Evolutionary conservation across 257 asterid species (phyloP), one percentile per base, ranked within the genome.

Genomic region (Plantago major): DNA sequence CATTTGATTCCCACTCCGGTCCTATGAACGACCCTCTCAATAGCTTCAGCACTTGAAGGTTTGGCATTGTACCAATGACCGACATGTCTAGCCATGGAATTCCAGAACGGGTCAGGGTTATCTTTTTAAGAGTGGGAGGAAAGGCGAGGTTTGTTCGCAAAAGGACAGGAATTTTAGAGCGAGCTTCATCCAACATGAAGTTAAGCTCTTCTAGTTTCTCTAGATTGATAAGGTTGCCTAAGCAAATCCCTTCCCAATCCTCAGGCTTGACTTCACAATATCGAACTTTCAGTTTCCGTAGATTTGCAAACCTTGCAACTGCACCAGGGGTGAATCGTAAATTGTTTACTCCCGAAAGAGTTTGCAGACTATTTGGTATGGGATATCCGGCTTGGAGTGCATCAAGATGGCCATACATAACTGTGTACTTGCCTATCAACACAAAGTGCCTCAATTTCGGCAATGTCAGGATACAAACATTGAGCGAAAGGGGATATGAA

Each of bases 381-480:
- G 37, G 5, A 30, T 5, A 30, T 2, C 37, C 5, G 37, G 3
- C 37, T 2, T 5, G 3, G 5, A 30, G 3, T 30, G 3, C 37
- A 30, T 30, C 37, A 30, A 30, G 3, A 3, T 30, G 37, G 5
- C 5, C 5, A 3, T 2, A 30, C 37, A 30, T 5, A 2, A 3
- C 37, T 33, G 62, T 33, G 26, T 61, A 45, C 58, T 33, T 45
- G 0, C 45, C 44, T 7, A 44, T 19, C 57, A 62, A 62, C 12
- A 15, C 18, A 14, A 69, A 50, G 55, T 69, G 74, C n/a, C 74
- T 69, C 44, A 70, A 42, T 9, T 48, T 18, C n/a, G 53, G 60
- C 70, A 70, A 30, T 3, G 18, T 17, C 70, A 60, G 58, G 33
- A 70, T 62, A 18, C 2, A 18, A 14, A 47, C 5, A 30, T 30